phyloP scores from a whole-genome alignment of 116 monocot species.

The Dioscorea cayenensis region DNA sequence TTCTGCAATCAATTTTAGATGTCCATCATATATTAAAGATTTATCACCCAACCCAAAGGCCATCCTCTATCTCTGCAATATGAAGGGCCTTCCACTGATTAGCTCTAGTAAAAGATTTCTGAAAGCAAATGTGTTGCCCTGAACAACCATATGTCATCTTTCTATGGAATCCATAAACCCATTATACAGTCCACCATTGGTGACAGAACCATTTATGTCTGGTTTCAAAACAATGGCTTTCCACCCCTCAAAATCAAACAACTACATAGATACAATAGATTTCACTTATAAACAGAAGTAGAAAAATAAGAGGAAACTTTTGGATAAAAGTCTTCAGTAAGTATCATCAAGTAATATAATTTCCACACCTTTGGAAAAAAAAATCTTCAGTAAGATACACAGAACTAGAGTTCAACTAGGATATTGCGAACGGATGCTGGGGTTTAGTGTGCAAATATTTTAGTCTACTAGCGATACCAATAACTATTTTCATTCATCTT shows the following conservation, averaged over 20 bases:
- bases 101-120: conserved; percentile 89
- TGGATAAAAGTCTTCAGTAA: too few relatives aligned
- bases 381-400: conserved; percentile 94
- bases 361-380: conserved; percentile 76
- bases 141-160: conserved; percentile 41
- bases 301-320: background rate
- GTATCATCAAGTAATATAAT: background rate
- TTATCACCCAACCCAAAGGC: conserved; percentile 81
- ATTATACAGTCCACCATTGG: conserved; percentile 29
- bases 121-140: conserved; percentile 65
- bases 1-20: background rate
- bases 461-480: conserved; percentile 75
- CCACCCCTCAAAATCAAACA: conserved; percentile 95
- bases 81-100: conserved; percentile 79
- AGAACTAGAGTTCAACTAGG: conserved; percentile 64
- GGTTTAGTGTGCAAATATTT: conserved; percentile 87
- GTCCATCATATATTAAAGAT: background rate
- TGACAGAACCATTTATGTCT: conserved; percentile 29
- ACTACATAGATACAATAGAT: conserved; percentile 27
- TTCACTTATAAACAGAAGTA: background rate
- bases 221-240: conserved; percentile 42
- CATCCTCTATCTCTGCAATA: conserved; percentile 83
- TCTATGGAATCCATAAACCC: conserved; percentile 36
- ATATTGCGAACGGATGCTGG: conserved; percentile 70
- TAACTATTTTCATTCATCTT: conserved; percentile 77